These are phyloP conservation scores for Fusarium verrucosum DNA, from an alignment of 2,329 filamentous ascomycete genomes.

Conservation along the genomic window DNA sequence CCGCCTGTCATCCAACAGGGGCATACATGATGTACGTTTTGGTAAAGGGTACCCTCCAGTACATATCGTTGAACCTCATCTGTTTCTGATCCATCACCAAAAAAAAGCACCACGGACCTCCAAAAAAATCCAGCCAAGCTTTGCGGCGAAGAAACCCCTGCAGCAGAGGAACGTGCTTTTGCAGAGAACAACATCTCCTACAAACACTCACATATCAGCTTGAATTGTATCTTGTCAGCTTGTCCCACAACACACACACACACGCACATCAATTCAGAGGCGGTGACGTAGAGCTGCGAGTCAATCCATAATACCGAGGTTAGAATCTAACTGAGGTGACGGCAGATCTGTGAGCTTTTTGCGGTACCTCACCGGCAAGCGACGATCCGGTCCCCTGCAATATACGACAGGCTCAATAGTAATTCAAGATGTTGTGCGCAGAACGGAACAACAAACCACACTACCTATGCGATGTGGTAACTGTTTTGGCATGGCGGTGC, in stretches of 20 bases:
- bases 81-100: conserved; percentile 12
- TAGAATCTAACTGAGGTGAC: conserved; percentile 28
- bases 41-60: conserved; percentile 31
- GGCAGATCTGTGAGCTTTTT: conserved; percentile 27
- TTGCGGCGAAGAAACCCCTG: conserved; percentile 27
- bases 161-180: conserved; percentile 15
- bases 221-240: conserved; percentile 1
- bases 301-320: conserved; percentile 23
- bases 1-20: conserved; percentile 28
- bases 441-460: conserved; percentile 19
- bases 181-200: not conserved
- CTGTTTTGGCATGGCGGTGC: conserved; percentile 22
- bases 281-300: conserved; percentile 30
- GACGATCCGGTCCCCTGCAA: conserved; percentile 24
- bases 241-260: conserved; percentile 1
- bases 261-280: conserved; percentile 3
- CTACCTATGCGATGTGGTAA: conserved; percentile 1
- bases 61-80: conserved; percentile 9
- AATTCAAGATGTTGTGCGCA: conserved; percentile 19
- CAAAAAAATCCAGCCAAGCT: conserved; percentile 21
- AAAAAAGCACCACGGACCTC: conserved; percentile 5
- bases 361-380: conserved; percentile 28
- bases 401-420: conserved; percentile 25
- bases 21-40: conserved; percentile 21
- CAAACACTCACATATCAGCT: conserved; percentile 1